Conservation (phyloP, 306 rosid species). For the Quillaja saponaria region DNA sequence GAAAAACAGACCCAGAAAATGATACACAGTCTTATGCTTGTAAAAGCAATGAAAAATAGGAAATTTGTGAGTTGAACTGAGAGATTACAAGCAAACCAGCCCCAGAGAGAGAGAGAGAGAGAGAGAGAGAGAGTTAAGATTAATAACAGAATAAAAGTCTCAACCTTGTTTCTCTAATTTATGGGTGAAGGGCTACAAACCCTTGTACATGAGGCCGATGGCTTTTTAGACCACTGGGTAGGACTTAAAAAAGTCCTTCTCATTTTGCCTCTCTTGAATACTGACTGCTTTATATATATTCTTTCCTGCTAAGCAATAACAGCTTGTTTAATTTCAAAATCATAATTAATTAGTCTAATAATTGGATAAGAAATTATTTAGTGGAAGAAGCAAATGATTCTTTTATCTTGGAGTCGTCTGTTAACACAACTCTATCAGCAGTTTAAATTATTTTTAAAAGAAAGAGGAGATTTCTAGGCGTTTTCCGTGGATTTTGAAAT, state of each 20-base stretch:
- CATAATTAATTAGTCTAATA: background rate
- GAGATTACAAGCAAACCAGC: background rate
- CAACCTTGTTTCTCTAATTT: background rate
- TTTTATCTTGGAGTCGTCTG: slow-evolving; percentile 6
- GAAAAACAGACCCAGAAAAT: too few species aligned
- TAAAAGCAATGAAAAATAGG: background rate
- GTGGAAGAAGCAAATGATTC: slow-evolving; percentile 3
- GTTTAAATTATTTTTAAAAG: background rate
- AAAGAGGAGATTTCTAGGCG: too few species aligned
- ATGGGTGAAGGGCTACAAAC: background rate
- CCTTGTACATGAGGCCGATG: background rate
- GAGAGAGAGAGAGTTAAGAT: background rate
- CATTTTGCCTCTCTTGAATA: background rate
- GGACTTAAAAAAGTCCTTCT: background rate
- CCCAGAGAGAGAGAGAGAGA: slow-evolving; percentile 16
- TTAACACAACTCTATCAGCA: background rate
- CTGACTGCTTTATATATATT: background rate
- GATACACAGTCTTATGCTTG: background rate
- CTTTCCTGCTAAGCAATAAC: slow-evolving; percentile 13
- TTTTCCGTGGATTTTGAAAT: slow-evolving; percentile 30
- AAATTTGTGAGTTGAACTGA: background rate
- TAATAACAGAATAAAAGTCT: background rate
- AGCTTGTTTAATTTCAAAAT: slow-evolving; percentile 32
- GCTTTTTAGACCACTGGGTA: background rate
- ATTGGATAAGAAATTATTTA: too few species aligned